Evolutionary conservation across 2,329 filamentous ascomycete species (phyloP).

Genomic region (Dactylellina cionopaga): DNA sequence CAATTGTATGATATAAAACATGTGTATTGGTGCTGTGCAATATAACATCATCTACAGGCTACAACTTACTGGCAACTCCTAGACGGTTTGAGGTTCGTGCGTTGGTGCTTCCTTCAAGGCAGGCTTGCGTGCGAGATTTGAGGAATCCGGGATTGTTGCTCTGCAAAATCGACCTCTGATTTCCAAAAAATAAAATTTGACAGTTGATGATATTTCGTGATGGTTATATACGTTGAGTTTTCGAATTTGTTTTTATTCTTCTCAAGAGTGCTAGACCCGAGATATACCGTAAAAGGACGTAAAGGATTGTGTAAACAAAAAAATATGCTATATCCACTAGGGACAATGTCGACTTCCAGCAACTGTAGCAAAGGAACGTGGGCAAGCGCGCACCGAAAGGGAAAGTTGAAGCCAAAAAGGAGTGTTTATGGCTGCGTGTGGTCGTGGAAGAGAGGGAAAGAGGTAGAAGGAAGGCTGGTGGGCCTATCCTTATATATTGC

Average conservation of each 20-base stretch:
- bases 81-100: not conserved
- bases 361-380: constrained; percentile 45
- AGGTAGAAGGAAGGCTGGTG: constrained; percentile 8
- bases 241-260: constrained; percentile 7
- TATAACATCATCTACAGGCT: not conserved
- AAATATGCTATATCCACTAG: constrained; percentile 47
- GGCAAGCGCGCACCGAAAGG: constrained; percentile 29
- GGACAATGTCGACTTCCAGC: constrained; percentile 41
- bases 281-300: constrained; percentile 9
- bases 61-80: constrained; percentile 23
- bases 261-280: constrained; percentile 51
- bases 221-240: constrained; percentile 13
- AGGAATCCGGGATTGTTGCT: constrained; percentile 39
- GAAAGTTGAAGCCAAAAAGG: constrained; percentile 45
- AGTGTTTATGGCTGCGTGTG: constrained; percentile 29
- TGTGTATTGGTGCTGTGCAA: no score
- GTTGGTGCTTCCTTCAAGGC: constrained; percentile 19
- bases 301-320: constrained; percentile 34
- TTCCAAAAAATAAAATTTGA: no score
- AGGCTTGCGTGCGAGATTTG: constrained; percentile 29
- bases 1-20: no score
- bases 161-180: constrained; percentile 19
- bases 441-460: constrained; percentile 29
- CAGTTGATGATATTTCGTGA: constrained; percentile 3
- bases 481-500: constrained; percentile 37